Evolutionary conservation across 176 grass and related monocot species (phyloP).

Genomic region (Neostapfia colusana): DNA sequence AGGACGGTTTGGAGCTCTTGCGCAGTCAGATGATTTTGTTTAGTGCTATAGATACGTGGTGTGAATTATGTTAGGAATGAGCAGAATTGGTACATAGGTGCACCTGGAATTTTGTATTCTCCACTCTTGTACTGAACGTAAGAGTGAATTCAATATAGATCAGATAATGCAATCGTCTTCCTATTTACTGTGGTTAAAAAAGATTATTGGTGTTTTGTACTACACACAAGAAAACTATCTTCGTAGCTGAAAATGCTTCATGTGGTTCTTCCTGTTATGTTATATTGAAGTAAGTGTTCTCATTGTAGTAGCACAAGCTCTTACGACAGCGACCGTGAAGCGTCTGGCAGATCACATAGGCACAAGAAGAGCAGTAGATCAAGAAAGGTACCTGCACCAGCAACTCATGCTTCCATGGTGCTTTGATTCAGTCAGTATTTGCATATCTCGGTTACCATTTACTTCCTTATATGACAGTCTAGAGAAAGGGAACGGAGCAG

Average conservation of each 20-base stretch:
- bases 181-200: too few relatives aligned
- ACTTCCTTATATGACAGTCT: conserved; percentile 33
- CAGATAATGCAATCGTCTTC: background rate
- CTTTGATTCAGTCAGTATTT: background rate
- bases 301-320: conserved; percentile 49
- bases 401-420: background rate
- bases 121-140: background rate
- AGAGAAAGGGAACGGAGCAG: conserved; percentile 64
- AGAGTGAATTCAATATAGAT: background rate
- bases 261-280: background rate
- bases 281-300: conserved; percentile 17
- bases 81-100: background rate
- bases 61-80: background rate
- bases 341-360: conserved; percentile 50
- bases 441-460: background rate
- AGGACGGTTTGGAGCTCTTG: background rate
- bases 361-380: conserved; percentile 66
- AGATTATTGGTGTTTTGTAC: background rate
- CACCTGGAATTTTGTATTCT: background rate
- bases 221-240: background rate
- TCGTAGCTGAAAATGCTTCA: background rate
- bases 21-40: background rate
- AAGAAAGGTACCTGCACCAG: conserved; percentile 51
- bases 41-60: background rate
- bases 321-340: conserved; percentile 53